A percentile compares a stretch with the other conserved stretches of the same genome.
phyloP scores from a whole-genome alignment of 495 filamentous ascomycete species.

The Lepraria neglecta region DNA sequence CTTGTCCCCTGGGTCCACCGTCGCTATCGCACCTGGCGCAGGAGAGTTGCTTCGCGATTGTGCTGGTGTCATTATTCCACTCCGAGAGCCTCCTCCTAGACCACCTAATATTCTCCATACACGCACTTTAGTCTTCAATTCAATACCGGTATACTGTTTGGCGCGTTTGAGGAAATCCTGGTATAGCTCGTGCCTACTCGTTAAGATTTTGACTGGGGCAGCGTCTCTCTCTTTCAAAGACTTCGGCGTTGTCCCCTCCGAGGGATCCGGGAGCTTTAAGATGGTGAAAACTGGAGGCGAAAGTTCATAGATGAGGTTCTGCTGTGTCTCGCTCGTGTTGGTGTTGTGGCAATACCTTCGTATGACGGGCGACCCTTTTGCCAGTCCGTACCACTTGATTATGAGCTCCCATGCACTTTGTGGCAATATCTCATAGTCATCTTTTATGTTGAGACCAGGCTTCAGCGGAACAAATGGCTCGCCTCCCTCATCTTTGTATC shows the following conservation, averaged over 20 bases:
- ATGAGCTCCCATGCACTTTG: conserved; percentile 75
- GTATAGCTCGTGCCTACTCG: conserved; percentile 60
- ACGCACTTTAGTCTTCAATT: conserved; percentile 64
- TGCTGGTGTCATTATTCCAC: conserved; percentile 52
- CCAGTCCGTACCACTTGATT: conserved; percentile 73
- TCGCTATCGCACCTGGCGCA: conserved; percentile 36
- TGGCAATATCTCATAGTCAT: conserved; percentile 74
- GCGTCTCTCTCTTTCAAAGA: conserved; percentile 48
- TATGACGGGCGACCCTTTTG: conserved; percentile 63
- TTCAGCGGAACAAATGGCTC: conserved; percentile 69
- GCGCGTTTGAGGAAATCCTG: conserved; percentile 66
- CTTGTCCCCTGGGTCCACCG: conserved; percentile 52
- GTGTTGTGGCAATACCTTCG: conserved; percentile 73
- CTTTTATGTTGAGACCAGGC: conserved; percentile 54
- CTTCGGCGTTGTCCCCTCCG: conserved; percentile 51
- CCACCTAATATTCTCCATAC: conserved; percentile 65
- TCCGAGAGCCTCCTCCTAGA: conserved; percentile 34
- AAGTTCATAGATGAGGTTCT: conserved; percentile 74
- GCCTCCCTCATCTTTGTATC: conserved; percentile 48
- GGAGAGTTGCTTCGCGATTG: conserved; percentile 51
- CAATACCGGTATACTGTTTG: conserved; percentile 59
- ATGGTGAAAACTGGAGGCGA: conserved; percentile 83
- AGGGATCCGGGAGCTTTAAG: conserved; percentile 60
- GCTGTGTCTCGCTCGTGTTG: conserved; percentile 43
- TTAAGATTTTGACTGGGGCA: conserved; percentile 55